Evolutionary conservation across 78 protist species (phyloP), one percentile per base, ranked within the genome.

Genomic region (Carpediemonas membranifera): DNA sequence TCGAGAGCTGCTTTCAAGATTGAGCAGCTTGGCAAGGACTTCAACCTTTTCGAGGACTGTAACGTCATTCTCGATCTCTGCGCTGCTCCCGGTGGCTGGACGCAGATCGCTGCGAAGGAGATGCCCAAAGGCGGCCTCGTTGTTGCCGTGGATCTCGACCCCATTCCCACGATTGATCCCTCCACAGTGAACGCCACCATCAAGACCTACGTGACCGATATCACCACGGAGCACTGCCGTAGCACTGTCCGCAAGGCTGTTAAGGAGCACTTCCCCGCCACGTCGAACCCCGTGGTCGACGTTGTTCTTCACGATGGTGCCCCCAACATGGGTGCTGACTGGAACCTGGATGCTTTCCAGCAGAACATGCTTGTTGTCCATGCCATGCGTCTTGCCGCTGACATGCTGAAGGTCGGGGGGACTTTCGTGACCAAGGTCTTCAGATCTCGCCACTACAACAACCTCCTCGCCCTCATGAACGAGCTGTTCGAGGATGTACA

Each of bases 1-100:
- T 61, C 96, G 25, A 95, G 99, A 69, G 90, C 99, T 3, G 93
- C 99, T 1, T 97, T 91, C 90, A 97, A 97, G 84, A 83, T 97
- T 31, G 63, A 92, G 28, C 99, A 96, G 79, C 83, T 97, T 24
- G 90, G 94, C 74, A n/a, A n/a, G n/a, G 79, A 87, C 79, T 88
- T 90, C 78, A 93, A 68, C 50, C 78, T 87, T 68, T 92, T 95
- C 55, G 83, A 95, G 25, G 27, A 65, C 19, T 19, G 24, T 2
- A 76, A 96, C 9, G 33, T 66, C 7, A 83, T 78, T 34, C 50
- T 97, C 66, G 99, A 97, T 84, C 91, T 97, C 37, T 97, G 99
- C 70, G 99, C 98, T 11, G 99, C 99, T 1, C 99, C 99, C 7
- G 87, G 87, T 41, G 82, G 78, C 31, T 80, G 98, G 98, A 39